Evolutionary conservation across 2,329 filamentous ascomycete genomes (phyloP).

Genomic region (Botrytis fragariae): DNA sequence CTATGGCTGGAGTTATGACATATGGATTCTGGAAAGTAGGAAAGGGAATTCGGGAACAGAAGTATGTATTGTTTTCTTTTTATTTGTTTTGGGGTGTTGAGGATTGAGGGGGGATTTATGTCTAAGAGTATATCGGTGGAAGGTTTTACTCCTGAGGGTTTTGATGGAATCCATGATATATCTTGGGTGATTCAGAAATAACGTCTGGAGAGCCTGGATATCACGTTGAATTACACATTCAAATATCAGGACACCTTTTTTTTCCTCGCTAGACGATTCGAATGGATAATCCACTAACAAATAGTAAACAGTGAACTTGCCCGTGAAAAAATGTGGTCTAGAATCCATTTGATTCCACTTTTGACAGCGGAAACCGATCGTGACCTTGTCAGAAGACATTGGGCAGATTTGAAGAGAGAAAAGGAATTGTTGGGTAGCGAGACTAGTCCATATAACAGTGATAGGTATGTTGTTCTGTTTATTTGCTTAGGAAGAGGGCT

Average conservation of each 20-base stretch:
- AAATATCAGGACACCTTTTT: not conserved
- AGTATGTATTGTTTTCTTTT: slow-evolving; percentile 45
- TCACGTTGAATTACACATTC: no score
- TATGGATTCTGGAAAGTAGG: slow-evolving; percentile 90
- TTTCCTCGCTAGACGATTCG: not conserved
- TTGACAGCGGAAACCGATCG: slow-evolving; percentile 96
- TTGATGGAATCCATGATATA: not conserved
- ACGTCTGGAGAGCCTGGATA: not conserved
- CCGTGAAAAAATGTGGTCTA: slow-evolving; percentile 97
- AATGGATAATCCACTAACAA: slow-evolving; percentile 16
- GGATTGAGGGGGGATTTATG: not conserved
- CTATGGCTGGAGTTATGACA: slow-evolving; percentile 73
- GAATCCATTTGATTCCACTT: slow-evolving; percentile 89
- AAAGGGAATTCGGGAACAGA: slow-evolving; percentile 81
- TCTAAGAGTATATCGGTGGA: not conserved
- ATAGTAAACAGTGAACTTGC: slow-evolving; percentile 69
- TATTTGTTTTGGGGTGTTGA: not conserved
- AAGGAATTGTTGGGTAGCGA: slow-evolving; percentile 84
- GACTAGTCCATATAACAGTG: slow-evolving; percentile 81
- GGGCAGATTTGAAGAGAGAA: slow-evolving; percentile 85
- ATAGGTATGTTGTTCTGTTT: slow-evolving; percentile 60
- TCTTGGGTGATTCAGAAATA: no score
- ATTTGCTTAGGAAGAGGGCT: not conserved
- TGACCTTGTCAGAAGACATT: slow-evolving; percentile 83
- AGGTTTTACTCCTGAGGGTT: not conserved